phyloP scores from a whole-genome alignment of 1,284 basidiomycete species.

The Athelia psychrophila region DNA sequence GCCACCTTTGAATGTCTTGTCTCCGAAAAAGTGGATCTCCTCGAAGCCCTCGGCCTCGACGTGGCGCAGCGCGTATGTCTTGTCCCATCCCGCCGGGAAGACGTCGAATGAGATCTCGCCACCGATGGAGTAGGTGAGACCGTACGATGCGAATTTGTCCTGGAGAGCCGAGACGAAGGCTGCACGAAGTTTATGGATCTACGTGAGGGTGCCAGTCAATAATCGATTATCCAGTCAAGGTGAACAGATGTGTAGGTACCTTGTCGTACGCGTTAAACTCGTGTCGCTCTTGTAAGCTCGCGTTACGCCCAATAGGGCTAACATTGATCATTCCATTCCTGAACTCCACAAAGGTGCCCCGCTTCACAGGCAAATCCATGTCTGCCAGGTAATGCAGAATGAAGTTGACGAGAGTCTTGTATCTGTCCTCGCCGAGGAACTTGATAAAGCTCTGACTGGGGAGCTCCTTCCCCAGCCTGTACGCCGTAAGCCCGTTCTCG shows the following conservation, averaged over 20 bases:
- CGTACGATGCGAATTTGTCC: slow-evolving; percentile 80
- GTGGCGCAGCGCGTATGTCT: slow-evolving; percentile 87
- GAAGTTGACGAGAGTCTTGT: slow-evolving; percentile 93
- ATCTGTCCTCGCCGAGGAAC: slow-evolving; percentile 89
- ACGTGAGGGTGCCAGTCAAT: neutral
- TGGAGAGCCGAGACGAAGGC: slow-evolving; percentile 79
- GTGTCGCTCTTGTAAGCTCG: slow-evolving; percentile 69
- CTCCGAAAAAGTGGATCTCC: slow-evolving; percentile 98
- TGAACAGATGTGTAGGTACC: slow-evolving; percentile 33
- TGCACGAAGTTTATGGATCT: slow-evolving; percentile 68
- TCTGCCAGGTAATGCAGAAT: slow-evolving; percentile 92
- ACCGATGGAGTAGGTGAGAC: slow-evolving; percentile 91
- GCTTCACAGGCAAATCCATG: slow-evolving; percentile 91
- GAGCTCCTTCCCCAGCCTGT: slow-evolving; percentile 76
- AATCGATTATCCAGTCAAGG: too few species aligned
- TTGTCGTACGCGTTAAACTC: slow-evolving; percentile 86
- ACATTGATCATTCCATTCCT: slow-evolving; percentile 98
- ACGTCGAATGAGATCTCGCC: slow-evolving; percentile 97
- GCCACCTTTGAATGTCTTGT: slow-evolving; percentile 90
- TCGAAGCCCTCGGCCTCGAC: slow-evolving; percentile 86
- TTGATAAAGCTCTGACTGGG: slow-evolving; percentile 88
- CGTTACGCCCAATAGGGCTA: slow-evolving; percentile 94
- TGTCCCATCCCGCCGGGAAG: slow-evolving; percentile 96
- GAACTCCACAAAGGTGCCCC: slow-evolving; percentile 98
- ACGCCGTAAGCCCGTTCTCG: slow-evolving; percentile 95